Percentiles rank a stretch among this genome's conserved stretches.
phyloP scores from a whole-genome alignment of 1,284 basidiomycete species.

The Malassezia slooffiae region DNA sequence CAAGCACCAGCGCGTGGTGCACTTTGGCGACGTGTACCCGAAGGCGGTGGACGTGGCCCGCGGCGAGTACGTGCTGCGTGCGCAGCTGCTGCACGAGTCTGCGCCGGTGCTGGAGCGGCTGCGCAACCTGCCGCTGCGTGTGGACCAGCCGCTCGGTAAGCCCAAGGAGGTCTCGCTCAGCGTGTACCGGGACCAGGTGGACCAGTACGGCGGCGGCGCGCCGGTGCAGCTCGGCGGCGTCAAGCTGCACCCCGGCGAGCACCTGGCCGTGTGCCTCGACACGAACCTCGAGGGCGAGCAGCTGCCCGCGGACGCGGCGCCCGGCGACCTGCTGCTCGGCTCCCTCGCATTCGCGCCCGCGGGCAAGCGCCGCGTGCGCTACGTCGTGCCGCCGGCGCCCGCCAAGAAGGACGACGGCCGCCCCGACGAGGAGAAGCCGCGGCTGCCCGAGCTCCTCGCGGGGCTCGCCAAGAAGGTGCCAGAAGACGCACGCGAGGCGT shows the following conservation, averaged over 20 bases:
- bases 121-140: slow-evolving; percentile 34
- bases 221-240: slow-evolving; percentile 24
- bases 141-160: slow-evolving; percentile 44
- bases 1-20: slow-evolving; percentile 30
- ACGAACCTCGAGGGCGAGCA: slow-evolving; percentile 40
- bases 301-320: slow-evolving; percentile 40
- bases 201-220: slow-evolving; percentile 21
- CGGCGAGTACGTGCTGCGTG: slow-evolving; percentile 44
- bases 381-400: slow-evolving; percentile 37
- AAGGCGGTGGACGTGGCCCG: slow-evolving; percentile 41
- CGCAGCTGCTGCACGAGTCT: slow-evolving; percentile 36
- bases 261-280: slow-evolving; percentile 34
- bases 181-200: slow-evolving; percentile 44
- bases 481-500: slow-evolving; percentile 35
- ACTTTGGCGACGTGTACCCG: slow-evolving; percentile 46
- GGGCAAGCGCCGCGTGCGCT: slow-evolving; percentile 30
- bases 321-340: slow-evolving; percentile 44
- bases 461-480: slow-evolving; percentile 41
- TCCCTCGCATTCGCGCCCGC: slow-evolving; percentile 32
- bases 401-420: slow-evolving; percentile 29
- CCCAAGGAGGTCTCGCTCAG: slow-evolving; percentile 35
- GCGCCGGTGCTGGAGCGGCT: slow-evolving; percentile 37
- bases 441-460: slow-evolving; percentile 38
- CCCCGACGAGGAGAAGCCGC: neutral
- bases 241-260: slow-evolving; percentile 43